These are phyloP conservation scores for Achlya hypogyna DNA, from an alignment of 352 stramenopile species.

Conservation along the genomic window DNA sequence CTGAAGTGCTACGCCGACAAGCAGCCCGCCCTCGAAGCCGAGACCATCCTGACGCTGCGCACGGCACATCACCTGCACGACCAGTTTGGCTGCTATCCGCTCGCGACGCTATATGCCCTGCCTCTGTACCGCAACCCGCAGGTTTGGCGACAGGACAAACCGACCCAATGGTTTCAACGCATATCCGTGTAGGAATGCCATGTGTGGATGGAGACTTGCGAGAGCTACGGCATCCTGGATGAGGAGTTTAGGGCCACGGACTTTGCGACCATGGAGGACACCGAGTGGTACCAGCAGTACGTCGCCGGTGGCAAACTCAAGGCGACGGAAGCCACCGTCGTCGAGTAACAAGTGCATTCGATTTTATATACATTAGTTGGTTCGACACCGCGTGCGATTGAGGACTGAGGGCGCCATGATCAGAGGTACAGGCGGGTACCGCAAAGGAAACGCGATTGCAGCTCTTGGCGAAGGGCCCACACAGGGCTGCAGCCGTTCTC, in stretches of 20 bases:
- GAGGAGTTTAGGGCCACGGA: conserved; percentile 57
- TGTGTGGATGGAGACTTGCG: conserved; percentile 65
- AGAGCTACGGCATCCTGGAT: conserved; percentile 68
- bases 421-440: conserved; percentile 55
- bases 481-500: conserved; percentile 55
- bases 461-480: conserved; percentile 40
- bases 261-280: conserved; percentile 44
- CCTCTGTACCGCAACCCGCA: conserved; percentile 46
- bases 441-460: conserved; percentile 49
- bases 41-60: conserved; percentile 52
- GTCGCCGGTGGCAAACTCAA: conserved; percentile 11
- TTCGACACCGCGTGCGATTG: neutral
- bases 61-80: conserved; percentile 75
- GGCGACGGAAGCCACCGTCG: neutral
- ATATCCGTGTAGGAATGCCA: conserved; percentile 37
- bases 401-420: neutral
- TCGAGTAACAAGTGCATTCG: conserved; percentile 2
- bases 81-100: conserved; percentile 67
- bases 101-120: conserved; percentile 55
- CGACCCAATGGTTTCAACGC: neutral
- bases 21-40: conserved; percentile 27
- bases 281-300: conserved; percentile 52
- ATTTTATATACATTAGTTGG: neutral
- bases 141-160: conserved; percentile 22
- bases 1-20: conserved; percentile 20